Evolutionary conservation across 495 filamentous ascomycete species (phyloP).

Genomic region (Neurospora intermedia): DNA sequence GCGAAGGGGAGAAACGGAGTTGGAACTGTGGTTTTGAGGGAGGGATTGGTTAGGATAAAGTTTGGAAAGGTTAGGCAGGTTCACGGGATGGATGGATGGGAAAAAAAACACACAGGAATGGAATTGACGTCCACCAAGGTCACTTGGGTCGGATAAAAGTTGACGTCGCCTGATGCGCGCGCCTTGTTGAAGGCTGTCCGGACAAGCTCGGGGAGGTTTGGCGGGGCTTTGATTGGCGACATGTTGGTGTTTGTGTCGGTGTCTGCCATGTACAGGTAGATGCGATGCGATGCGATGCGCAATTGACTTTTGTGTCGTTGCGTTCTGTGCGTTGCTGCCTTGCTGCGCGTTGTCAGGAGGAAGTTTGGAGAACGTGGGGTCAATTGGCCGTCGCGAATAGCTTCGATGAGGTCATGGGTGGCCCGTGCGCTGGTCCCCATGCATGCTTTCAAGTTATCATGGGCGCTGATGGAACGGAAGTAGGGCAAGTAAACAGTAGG

Average conservation of each 20-base stretch:
- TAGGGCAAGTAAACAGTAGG: not conserved
- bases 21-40: slow-evolving; percentile 40
- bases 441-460: not conserved
- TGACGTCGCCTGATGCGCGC: slow-evolving; percentile 40
- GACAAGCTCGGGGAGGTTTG: slow-evolving; percentile 43
- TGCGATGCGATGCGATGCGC: not conserved
- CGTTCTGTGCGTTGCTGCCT: not conserved
- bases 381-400: slow-evolving; percentile 9
- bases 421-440: slow-evolving; percentile 15
- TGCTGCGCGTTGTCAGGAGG: not conserved
- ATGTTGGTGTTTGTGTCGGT: slow-evolving; percentile 5
- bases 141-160: slow-evolving; percentile 51
- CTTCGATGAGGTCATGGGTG: slow-evolving; percentile 26
- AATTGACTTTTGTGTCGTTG: not conserved
- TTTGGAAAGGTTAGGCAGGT: not conserved
- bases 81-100: too few relatives aligned
- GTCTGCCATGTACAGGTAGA: not conserved
- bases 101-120: slow-evolving; percentile 33
- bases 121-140: slow-evolving; percentile 41
- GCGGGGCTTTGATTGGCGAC: slow-evolving; percentile 13
- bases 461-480: not conserved
- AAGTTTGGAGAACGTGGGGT: not conserved
- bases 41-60: not conserved
- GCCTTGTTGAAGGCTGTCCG: slow-evolving; percentile 42
- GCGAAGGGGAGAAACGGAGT: slow-evolving; percentile 66